Conservation (phyloP, 2,329 filamentous ascomycete genomes). For the Claviceps paspali region DNA sequence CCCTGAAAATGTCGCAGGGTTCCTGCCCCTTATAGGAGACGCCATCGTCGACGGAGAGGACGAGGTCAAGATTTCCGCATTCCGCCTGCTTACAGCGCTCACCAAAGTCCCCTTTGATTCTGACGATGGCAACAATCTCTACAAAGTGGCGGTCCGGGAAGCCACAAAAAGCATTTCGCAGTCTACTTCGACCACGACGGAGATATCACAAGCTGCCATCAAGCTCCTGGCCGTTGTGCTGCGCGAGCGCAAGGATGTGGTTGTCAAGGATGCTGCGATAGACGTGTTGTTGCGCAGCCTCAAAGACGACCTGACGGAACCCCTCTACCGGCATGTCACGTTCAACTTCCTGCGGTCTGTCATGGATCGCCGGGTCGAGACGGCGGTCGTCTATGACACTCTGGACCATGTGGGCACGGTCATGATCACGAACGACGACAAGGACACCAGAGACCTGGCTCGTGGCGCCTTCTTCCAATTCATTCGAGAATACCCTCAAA, state of each 20-base stretch:
- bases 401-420: constrained; percentile 78
- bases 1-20: constrained; percentile 64
- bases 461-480: constrained; percentile 89
- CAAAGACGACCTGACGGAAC: constrained; percentile 80
- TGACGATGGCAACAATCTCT: constrained; percentile 46
- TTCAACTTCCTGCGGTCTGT: constrained; percentile 90
- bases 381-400: constrained; percentile 78
- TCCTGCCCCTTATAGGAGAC: constrained; percentile 80
- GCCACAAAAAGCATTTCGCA: constrained; percentile 68
- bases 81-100: constrained; percentile 72
- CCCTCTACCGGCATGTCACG: constrained; percentile 78
- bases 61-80: constrained; percentile 78
- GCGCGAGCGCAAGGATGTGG: constrained; percentile 60
- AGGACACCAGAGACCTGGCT: constrained; percentile 72
- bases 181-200: constrained; percentile 63
- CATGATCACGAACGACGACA: constrained; percentile 93
- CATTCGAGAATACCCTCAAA: constrained; percentile 85
- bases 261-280: constrained; percentile 65
- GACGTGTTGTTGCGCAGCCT: constrained; percentile 71
- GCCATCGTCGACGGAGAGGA: constrained; percentile 72
- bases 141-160: constrained; percentile 70
- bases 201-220: constrained; percentile 73
- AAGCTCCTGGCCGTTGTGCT: constrained; percentile 79
- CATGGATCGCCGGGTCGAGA: constrained; percentile 70
- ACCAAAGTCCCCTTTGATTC: constrained; percentile 71